Percentiles rank a stretch among this genome's conserved stretches.
These are phyloP conservation scores for Tanacetum coccineum DNA, from an alignment of 129 eudicot species.

Conservation along the genomic window DNA sequence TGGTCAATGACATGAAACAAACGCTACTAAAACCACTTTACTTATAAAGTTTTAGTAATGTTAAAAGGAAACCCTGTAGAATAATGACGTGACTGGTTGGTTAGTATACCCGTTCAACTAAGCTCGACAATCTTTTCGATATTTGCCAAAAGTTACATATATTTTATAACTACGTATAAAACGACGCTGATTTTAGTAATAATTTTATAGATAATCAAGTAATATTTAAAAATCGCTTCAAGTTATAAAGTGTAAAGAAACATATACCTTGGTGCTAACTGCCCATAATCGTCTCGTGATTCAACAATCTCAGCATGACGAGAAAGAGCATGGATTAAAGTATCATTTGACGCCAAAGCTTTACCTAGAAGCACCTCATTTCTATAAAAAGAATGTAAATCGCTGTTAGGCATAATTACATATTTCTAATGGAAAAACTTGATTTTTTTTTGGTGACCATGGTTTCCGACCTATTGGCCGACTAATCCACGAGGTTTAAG, in stretches of 20 bases:
- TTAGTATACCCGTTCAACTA: too few species aligned
- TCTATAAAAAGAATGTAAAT: slow-evolving; percentile 20
- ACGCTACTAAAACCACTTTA: too few species aligned
- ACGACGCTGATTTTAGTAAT: neutral
- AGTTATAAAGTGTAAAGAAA: neutral
- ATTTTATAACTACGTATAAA: neutral
- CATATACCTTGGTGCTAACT: slow-evolving; percentile 53
- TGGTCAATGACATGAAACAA: too few species aligned
- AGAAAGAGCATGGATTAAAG: slow-evolving; percentile 54
- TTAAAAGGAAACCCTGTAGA: too few species aligned
- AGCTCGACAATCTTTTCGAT: too few species aligned
- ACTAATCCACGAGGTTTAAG: too few species aligned
- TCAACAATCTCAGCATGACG: slow-evolving; percentile 72
- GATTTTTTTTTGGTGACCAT: too few species aligned
- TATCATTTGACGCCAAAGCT: slow-evolving; percentile 69
- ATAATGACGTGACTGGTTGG: too few species aligned
- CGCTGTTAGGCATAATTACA: neutral
- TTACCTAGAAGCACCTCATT: slow-evolving; percentile 57
- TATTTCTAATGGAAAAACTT: neutral
- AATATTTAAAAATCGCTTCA: neutral
- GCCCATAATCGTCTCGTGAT: slow-evolving; percentile 66
- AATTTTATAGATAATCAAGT: neutral
- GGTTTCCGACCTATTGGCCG: too few species aligned
- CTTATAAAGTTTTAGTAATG: too few species aligned
- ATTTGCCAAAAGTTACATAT: too few species aligned